phyloP scores from a whole-genome alignment of 495 filamentous ascomycete species.

The Lichina pygmaea region DNA sequence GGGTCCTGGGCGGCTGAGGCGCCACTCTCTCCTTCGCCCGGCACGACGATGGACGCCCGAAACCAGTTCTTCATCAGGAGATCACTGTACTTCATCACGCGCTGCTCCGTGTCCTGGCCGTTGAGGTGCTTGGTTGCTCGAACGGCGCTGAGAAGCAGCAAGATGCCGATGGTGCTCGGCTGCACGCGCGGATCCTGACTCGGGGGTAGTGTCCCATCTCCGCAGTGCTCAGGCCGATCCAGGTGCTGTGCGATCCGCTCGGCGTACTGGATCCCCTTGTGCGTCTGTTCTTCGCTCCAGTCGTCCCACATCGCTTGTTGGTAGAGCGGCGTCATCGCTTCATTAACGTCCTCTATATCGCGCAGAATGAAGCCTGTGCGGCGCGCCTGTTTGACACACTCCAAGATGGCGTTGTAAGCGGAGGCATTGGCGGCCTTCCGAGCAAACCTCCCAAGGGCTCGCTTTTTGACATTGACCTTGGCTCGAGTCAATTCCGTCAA shows the following conservation, averaged over 20 bases:
- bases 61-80: conserved; percentile 7
- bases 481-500: conserved; percentile 9
- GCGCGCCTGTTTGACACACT: conserved; percentile 8
- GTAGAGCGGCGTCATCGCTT: conserved; percentile 1
- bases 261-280: conserved; percentile 9
- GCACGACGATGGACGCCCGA: neutral
- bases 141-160: conserved; percentile 13
- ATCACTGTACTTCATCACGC: conserved; percentile 12
- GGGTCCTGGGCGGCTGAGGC: too few relatives aligned
- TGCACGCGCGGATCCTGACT: conserved; percentile 7
- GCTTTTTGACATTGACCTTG: neutral
- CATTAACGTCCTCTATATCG: neutral
- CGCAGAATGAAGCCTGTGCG: conserved; percentile 10
- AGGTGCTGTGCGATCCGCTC: conserved; percentile 11
- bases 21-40: neutral
- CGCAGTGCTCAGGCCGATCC: conserved; percentile 10
- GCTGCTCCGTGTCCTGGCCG: conserved; percentile 12
- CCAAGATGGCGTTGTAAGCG: conserved; percentile 8
- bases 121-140: conserved; percentile 7
- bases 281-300: conserved; percentile 7
- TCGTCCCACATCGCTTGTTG: conserved; percentile 6
- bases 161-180: conserved; percentile 10
- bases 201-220: neutral
- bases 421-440: conserved; percentile 6
- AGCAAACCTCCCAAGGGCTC: conserved; percentile 7